A percentile compares a stretch with the other conserved stretches of the same genome.
Conservation (phyloP, 345 rosid genomes). For the Nephelium lappaceum region DNA sequence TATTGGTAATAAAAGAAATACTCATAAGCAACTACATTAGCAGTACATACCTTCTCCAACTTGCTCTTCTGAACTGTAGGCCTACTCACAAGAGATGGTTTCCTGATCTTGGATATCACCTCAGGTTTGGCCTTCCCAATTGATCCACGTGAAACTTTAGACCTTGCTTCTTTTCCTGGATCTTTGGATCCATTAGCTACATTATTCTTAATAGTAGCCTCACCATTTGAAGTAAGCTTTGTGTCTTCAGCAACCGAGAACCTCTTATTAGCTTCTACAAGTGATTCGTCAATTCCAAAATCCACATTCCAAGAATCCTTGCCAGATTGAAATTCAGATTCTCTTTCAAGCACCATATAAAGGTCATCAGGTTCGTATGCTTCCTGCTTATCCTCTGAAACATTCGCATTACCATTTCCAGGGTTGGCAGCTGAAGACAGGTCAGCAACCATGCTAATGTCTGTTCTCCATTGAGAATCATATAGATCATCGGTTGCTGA, state of each 20-base stretch:
- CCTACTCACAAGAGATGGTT: constrained; percentile 51
- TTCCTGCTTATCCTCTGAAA: constrained; percentile 39
- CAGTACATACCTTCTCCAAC: constrained; percentile 59
- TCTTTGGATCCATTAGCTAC: constrained; percentile 36
- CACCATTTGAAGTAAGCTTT: constrained; percentile 31
- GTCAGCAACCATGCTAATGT: constrained; percentile 66
- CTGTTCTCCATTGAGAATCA: constrained; percentile 64
- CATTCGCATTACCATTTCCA: constrained; percentile 33
- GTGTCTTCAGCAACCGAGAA: constrained; percentile 38
- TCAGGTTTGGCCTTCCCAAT: constrained; percentile 37
- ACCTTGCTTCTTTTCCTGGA: constrained; percentile 39
- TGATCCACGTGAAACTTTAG: constrained; percentile 38
- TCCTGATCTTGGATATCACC: constrained; percentile 43
- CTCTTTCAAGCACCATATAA: constrained; percentile 65
- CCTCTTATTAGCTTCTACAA: constrained; percentile 49
- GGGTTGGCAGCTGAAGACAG: constrained; percentile 38
- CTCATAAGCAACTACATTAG: constrained; percentile 2
- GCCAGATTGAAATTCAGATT: constrained; percentile 37
- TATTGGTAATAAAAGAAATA: neutral
- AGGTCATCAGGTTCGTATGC: constrained; percentile 61
- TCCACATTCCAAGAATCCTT: constrained; percentile 52
- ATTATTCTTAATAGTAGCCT: constrained; percentile 28
- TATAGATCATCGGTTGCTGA: constrained; percentile 41
- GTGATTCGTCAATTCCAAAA: constrained; percentile 51
- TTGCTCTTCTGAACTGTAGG: constrained; percentile 73